These are phyloP conservation scores for Trichophyton rubrum DNA, from an alignment of 2,329 filamentous ascomycete species.

Conservation along the genomic window DNA sequence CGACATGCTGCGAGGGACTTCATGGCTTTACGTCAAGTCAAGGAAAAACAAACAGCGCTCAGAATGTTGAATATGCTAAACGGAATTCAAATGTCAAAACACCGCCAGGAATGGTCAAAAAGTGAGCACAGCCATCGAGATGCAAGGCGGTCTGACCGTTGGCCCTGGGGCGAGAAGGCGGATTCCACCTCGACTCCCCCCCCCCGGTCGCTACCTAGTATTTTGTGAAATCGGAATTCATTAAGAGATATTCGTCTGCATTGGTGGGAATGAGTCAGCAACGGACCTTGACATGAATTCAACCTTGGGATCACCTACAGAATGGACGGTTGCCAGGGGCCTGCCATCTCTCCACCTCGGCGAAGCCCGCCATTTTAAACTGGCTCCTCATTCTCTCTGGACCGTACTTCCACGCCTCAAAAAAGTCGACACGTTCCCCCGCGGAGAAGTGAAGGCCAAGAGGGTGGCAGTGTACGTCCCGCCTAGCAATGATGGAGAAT, in stretches of 20 bases:
- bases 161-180: too few relatives aligned
- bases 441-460: background rate
- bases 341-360: background rate
- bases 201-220: background rate
- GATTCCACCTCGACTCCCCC: too few relatives aligned
- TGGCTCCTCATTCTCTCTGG: conserved; percentile 4
- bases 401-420: conserved; percentile 2
- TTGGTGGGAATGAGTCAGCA: background rate
- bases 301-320: background rate
- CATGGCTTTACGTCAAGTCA: background rate
- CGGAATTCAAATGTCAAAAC: too few relatives aligned
- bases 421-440: background rate
- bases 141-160: too few relatives aligned
- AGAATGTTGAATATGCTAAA: background rate
- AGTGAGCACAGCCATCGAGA: too few relatives aligned
- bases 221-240: background rate
- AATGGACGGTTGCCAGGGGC: conserved; percentile 1
- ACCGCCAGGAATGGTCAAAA: too few relatives aligned
- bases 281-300: background rate
- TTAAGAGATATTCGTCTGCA: background rate
- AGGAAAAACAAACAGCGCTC: background rate
- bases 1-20: background rate
- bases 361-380: conserved; percentile 1
- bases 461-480: background rate
- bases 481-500: background rate